A percentile compares a stretch with the other conserved stretches of the same genome.
phyloP scores from a whole-genome alignment of 1,284 basidiomycete species.

The Sanghuangporus sanghuang region DNA sequence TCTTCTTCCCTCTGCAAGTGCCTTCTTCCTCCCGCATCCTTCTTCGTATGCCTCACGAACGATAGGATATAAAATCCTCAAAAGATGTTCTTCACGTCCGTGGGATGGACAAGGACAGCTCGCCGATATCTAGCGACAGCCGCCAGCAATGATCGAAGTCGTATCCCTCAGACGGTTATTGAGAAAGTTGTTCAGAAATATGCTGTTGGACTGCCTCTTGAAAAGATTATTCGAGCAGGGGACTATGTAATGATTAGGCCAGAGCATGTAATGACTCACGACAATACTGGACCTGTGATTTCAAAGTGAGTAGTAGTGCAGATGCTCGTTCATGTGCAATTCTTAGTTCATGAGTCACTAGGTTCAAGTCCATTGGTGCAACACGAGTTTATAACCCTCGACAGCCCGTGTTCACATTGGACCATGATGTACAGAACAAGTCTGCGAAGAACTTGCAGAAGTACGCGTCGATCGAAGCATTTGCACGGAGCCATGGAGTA shows the following conservation, averaged over 20 bases:
- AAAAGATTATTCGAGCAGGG: constrained; percentile 81
- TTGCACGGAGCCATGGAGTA: constrained; percentile 81
- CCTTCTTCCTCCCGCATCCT: background rate
- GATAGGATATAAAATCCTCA: background rate
- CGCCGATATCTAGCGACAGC: constrained; percentile 34
- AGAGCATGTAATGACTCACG: constrained; percentile 96
- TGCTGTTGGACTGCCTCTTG: constrained; percentile 79
- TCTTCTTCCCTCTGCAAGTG: background rate
- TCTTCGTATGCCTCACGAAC: background rate
- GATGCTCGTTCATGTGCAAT: background rate
- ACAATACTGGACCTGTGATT: constrained; percentile 98
- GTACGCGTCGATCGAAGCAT: constrained; percentile 89
- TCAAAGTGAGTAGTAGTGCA: constrained; percentile 72
- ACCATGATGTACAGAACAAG: constrained; percentile 98
- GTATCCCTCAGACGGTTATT: constrained; percentile 82
- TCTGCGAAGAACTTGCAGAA: constrained; percentile 91
- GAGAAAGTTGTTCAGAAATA: constrained; percentile 99
- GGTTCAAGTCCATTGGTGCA: constrained; percentile 94
- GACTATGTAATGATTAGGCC: constrained; percentile 99
- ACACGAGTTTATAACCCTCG: constrained; percentile 78
- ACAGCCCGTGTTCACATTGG: constrained; percentile 94
- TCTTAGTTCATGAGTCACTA: constrained; percentile 28
- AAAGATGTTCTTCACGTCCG: background rate
- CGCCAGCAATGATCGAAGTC: constrained; percentile 20
- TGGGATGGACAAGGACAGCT: background rate